Evolutionary conservation across 805 yeast species (phyloP).

Genomic region (Wickerhamomyces silvicola): DNA sequence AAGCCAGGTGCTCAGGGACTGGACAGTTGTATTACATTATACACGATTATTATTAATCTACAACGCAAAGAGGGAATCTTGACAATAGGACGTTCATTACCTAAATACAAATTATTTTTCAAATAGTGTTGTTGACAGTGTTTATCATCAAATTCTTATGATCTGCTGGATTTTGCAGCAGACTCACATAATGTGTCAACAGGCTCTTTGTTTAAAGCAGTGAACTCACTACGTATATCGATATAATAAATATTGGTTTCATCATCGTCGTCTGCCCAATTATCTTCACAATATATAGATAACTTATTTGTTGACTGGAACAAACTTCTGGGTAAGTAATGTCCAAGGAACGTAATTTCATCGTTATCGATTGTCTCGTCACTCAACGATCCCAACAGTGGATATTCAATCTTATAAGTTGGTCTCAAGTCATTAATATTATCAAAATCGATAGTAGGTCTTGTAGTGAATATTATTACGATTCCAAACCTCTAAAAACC

Average conservation of each 20-base stretch:
- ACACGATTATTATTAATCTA: slow-evolving; percentile 14
- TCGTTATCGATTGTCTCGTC: slow-evolving; percentile 29
- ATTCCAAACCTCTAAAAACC: slow-evolving; percentile 49
- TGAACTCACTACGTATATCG: slow-evolving; percentile 72
- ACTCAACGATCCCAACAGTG: slow-evolving; percentile 57
- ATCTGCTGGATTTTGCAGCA: slow-evolving; percentile 89
- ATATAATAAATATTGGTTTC: slow-evolving; percentile 59
- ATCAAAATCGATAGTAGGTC: no score
- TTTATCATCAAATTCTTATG: slow-evolving; percentile 41
- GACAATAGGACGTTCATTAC: slow-evolving; percentile 11
- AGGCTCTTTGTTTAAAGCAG: slow-evolving; percentile 54
- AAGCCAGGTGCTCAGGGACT: slow-evolving; percentile 12
- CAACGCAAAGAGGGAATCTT: slow-evolving; percentile 10
- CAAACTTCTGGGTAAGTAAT: slow-evolving; percentile 64
- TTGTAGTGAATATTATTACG: no score
- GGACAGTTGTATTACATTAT: slow-evolving; percentile 12
- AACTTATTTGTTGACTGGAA: slow-evolving; percentile 67
- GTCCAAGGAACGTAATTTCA: slow-evolving; percentile 62
- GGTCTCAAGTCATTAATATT: slow-evolving; percentile 43
- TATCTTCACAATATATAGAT: slow-evolving; percentile 61
- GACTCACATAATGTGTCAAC: slow-evolving; percentile 76
- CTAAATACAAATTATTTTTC: slow-evolving; percentile 11
- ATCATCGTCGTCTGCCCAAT: slow-evolving; percentile 57
- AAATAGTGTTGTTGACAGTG: slow-evolving; percentile 11
- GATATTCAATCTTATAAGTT: slow-evolving; percentile 52